These are phyloP conservation scores for Pichia sporocuriosa DNA, from an alignment of 805 yeast genomes.

Conservation along the genomic window DNA sequence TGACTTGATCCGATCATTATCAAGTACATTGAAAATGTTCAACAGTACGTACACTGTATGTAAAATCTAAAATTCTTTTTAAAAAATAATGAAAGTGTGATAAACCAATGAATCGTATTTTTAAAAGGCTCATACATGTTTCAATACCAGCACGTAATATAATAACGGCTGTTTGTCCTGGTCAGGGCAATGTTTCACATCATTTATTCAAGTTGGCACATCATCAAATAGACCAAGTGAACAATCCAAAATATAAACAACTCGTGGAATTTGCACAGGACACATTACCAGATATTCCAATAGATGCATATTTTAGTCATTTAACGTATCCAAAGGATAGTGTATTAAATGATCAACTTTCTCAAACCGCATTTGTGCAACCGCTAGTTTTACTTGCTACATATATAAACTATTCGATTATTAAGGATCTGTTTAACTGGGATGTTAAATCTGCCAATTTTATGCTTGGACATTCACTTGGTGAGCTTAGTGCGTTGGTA, in stretches of 20 bases:
- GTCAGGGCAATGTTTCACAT: constrained; percentile 25
- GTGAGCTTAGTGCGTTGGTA: constrained; percentile 29
- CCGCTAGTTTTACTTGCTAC: constrained; percentile 18
- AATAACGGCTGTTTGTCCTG: constrained; percentile 24
- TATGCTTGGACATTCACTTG: constrained; percentile 32
- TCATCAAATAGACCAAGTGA: constrained; percentile 4
- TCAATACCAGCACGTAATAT: constrained; percentile 6
- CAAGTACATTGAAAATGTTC: background rate
- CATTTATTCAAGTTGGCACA: constrained; percentile 11
- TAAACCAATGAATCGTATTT: background rate
- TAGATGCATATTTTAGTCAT: constrained; percentile 15
- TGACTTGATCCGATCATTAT: background rate
- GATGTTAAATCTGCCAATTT: constrained; percentile 18
- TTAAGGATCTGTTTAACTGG: constrained; percentile 16
- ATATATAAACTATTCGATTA: constrained; percentile 17
- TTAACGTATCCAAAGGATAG: background rate
- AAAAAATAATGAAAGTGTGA: no score
- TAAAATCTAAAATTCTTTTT: no score
- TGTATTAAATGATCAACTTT: background rate
- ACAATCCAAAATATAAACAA: constrained; percentile 2
- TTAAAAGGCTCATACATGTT: background rate
- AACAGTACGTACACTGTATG: no score
- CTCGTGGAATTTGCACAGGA: constrained; percentile 1
- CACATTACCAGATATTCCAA: constrained; percentile 10
- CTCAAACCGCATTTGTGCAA: constrained; percentile 12